Conservation (phyloP, 225 moss, liverwort and hornwort genomes). For the Physcomitrellopsis africana region DNA sequence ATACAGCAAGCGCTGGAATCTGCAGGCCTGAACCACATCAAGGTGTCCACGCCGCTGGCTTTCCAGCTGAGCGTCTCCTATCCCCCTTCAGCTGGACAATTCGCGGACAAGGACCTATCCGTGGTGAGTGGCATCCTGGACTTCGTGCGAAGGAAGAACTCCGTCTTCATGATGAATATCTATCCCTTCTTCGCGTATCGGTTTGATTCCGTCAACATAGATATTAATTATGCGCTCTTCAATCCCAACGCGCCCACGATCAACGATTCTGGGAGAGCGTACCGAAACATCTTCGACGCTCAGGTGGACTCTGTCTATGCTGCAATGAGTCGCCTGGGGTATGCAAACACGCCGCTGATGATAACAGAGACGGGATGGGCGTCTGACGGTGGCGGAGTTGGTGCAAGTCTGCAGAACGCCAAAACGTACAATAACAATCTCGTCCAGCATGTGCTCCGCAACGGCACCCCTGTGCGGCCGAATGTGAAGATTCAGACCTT, state of each 20-base stretch:
- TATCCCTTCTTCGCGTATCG: conserved; percentile 71
- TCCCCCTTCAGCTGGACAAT: conserved; percentile 31
- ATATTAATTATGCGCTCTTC: conserved; percentile 52
- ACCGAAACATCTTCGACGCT: conserved; percentile 43
- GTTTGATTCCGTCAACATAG: conserved; percentile 14
- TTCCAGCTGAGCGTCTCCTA: conserved; percentile 11
- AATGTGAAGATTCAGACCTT: conserved; percentile 37
- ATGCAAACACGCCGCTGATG: conserved; percentile 6
- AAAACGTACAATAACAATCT: conserved; percentile 53
- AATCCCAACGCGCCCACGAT: conserved; percentile 39
- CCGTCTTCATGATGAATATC: conserved; percentile 66
- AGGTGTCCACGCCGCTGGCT: conserved; percentile 34
- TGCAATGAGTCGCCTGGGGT: conserved; percentile 33
- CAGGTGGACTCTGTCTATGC: conserved; percentile 29
- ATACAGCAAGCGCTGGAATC: conserved; percentile 33
- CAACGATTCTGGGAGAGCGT: conserved; percentile 34
- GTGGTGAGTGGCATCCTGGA: conserved; percentile 45
- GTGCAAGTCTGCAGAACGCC: conserved; percentile 44
- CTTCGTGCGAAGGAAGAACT: conserved; percentile 51
- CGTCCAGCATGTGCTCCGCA: conserved; percentile 44
- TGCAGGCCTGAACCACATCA: conserved; percentile 17
- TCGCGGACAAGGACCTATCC: neutral
- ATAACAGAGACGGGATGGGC: conserved; percentile 57
- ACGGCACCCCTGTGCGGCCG: conserved; percentile 63
- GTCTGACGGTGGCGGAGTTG: conserved; percentile 48